Base-by-base conservation (phyloP, 2,329 filamentous ascomycete genomes). In the Neoarthrinium moseri region DNA sequence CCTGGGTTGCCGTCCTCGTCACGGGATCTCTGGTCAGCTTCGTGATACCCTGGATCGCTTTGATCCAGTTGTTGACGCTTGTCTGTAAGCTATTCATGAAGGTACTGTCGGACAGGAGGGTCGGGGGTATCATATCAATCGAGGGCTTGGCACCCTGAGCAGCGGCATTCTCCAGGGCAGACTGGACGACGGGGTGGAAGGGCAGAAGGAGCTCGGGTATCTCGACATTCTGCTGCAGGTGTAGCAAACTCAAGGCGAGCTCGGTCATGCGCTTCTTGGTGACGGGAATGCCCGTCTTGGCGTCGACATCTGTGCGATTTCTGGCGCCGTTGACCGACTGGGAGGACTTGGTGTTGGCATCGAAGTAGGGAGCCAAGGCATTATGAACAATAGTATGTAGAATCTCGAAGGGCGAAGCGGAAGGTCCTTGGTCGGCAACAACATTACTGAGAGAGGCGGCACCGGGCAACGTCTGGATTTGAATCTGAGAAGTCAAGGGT, bases 181-280 rank as follows among this genome's bases (percentile, higher is more conserved):
- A 81, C 69, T 95, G 90, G 17, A 99, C 90, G 24, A 95, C 80
- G 22, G 91, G 87, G 61, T 96, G 91, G 54, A 96, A 86, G 10
- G 89, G 84, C 51, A 99, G 74, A 15, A 89, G 87, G 42, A 97
- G 80, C 58, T 95, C 90, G 17, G 94, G 94, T 43, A 99, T 97
- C 67, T 99, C 95, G 46, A 96, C 91, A 68, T 99, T 97, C 67
- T 99, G 91, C 68, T 96, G 91, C 45, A 99, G 76, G 61, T 99
- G 92, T 47, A 91, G 78, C 59, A 99, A 73, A 56, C 87, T 94
- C 57, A 96, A 77, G 66, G 96, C 91, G 56, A 99, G 72, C 66
- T 99, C 95, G 41, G 92, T 94, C 66, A 97, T 86, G 61, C 91
- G 89, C 80, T 96, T 96, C 76, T 96, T 96, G 17, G 94, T 92